Base-by-base conservation (phyloP, 2,329 filamentous ascomycete species). In the Xylaria sp. region DNA sequence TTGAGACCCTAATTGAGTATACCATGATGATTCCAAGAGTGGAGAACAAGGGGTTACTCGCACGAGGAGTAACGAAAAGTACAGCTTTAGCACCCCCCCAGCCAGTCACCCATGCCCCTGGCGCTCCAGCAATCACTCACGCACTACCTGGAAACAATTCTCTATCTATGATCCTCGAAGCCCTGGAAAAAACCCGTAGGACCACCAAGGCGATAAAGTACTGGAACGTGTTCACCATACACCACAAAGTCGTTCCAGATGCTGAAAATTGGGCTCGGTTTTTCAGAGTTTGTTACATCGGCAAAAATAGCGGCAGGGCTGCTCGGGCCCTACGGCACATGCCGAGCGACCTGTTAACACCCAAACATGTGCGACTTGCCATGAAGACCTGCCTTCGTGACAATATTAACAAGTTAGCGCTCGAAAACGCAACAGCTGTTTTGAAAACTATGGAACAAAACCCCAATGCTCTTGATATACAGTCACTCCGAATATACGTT, bases 1-100 rank as follows among this genome's bases (percentile, higher is more conserved):
- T 97, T 1, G 85, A 97, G 25, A 87, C 88, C 47, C 83, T 98
- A 23, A 81, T 97, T n/a, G 86, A 93, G 72, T 91, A 97, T 80
- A 92, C 93, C 0, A 94, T 95, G 89, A 87, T 88, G 55, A 86
- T 97, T 50, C 88, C 91, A 40, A 44, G 60, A 27, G 87, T 88
- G 72, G 84, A 79, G 73, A 84, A 72, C 75, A 79, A 72, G 78
- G 77, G 53, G 16, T n/a, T 55, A 60, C 83, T 69, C 50, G 29
- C 63, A 32, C 48, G 59, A 51, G 57, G 63, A 37, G 51, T n/a
- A 27, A 27, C 62, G 42, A 48, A 51, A 16, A 50, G 29, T 23
- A 53, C 60, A 23, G 42, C 55, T 8, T 21, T 42, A 13, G 27
- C 63, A 25, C 18, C 60, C 63, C 37, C 29, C 44, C 57, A 18